A percentile compares a stretch with the other conserved stretches of the same genome.
phyloP scores from a whole-genome alignment of 1,139 yeast genomes.

The Diutina rugosa region DNA sequence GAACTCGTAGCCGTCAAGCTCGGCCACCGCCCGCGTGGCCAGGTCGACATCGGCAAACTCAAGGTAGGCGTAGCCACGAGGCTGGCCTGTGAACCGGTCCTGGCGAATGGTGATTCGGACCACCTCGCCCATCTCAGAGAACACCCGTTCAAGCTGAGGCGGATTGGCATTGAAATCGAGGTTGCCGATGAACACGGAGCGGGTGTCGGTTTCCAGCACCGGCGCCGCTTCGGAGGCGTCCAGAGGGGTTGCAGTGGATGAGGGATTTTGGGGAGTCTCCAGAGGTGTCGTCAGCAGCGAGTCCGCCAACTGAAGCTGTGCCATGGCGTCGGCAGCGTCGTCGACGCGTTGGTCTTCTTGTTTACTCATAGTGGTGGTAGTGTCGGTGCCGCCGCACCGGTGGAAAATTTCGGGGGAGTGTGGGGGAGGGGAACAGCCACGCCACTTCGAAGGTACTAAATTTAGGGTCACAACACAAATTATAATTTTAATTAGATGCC shows the following conservation, averaged over 20 bases:
- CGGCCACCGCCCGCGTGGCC: not conserved
- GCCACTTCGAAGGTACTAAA: not conserved
- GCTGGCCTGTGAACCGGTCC: not conserved
- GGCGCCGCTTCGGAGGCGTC: not conserved
- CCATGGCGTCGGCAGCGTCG: not conserved
- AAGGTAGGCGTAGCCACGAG: not conserved
- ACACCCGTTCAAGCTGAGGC: not conserved
- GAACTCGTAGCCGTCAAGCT: not conserved
- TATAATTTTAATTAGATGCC: too few species aligned
- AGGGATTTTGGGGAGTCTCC: not conserved
- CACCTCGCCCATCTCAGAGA: not conserved
- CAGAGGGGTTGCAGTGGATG: not conserved
- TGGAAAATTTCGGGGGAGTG: not conserved
- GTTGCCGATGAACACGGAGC: not conserved
- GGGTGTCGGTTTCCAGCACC: not conserved
- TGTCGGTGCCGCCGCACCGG: not conserved
- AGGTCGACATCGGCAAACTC: not conserved
- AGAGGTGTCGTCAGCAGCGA: too few species aligned
- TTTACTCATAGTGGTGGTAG: not conserved
- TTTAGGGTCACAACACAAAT: too few species aligned
- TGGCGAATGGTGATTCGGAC: not conserved
- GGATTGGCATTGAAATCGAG: not conserved
- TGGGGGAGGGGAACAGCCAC: not conserved
- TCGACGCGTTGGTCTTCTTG: not conserved
- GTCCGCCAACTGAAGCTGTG: not conserved